A percentile compares a stretch with the other conserved stretches of the same genome.
Evolutionary conservation across 208 protist genomes (phyloP).

Genomic region (Wallacemonas sp.): DNA sequence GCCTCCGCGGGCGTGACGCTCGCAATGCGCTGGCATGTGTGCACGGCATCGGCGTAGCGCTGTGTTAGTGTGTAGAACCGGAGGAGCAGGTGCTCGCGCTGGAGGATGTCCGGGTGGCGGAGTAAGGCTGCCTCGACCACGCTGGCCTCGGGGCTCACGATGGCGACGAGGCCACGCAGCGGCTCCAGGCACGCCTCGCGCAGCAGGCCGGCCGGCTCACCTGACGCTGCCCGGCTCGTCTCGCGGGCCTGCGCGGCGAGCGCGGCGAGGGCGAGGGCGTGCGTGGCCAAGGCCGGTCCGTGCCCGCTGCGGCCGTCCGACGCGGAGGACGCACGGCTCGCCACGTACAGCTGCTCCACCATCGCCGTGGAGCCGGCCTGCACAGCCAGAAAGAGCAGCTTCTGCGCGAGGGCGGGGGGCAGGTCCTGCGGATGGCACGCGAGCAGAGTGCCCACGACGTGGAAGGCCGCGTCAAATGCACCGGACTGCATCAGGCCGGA

Average conservation of each 20-base stretch:
- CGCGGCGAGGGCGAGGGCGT: slow-evolving; percentile 56
- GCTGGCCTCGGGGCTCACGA: slow-evolving; percentile 42
- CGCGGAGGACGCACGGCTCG: too few relatives aligned
- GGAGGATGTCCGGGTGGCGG: slow-evolving; percentile 19
- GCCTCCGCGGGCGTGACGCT: slow-evolving; percentile 35
- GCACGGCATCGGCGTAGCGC: slow-evolving; percentile 67
- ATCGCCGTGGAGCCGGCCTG: slow-evolving; percentile 35
- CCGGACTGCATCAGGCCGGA: slow-evolving; percentile 50
- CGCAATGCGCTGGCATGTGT: slow-evolving; percentile 43
- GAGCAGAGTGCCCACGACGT: slow-evolving; percentile 43
- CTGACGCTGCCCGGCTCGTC: slow-evolving; percentile 27
- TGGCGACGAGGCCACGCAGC: slow-evolving; percentile 54
- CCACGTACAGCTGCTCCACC: slow-evolving; percentile 55
- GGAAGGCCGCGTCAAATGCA: slow-evolving; percentile 57
- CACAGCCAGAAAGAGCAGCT: slow-evolving; percentile 64
- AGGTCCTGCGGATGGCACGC: slow-evolving; percentile 27
- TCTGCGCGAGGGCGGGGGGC: slow-evolving; percentile 46
- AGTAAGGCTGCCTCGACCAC: slow-evolving; percentile 60
- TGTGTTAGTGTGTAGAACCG: slow-evolving; percentile 70
- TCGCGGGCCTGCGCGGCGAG: slow-evolving; percentile 14
- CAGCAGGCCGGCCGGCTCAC: not conserved
- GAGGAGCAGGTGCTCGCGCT: slow-evolving; percentile 45
- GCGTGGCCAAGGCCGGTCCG: slow-evolving; percentile 39
- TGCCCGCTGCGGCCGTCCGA: too few relatives aligned
- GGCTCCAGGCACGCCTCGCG: slow-evolving; percentile 20